These are phyloP conservation scores for Alternaria triticimaculans DNA, from an alignment of 2,329 filamentous ascomycete species.

Conservation along the genomic window DNA sequence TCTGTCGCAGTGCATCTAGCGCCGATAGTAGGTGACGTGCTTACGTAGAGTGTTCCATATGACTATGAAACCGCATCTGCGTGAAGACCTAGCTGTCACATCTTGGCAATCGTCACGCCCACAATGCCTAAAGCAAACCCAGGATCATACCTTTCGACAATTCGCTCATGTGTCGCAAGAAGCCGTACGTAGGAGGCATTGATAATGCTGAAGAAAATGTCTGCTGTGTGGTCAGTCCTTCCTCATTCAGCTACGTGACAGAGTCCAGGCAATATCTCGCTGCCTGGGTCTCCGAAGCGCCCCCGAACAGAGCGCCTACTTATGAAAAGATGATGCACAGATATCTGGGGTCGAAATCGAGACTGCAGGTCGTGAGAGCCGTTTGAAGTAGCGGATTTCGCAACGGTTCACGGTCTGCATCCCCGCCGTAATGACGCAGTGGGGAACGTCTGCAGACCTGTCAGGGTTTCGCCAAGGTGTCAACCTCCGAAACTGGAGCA, in stretches of 20 bases:
- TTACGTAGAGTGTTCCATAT: conserved; percentile 17
- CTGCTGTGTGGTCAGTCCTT: not conserved
- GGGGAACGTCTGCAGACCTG: not conserved
- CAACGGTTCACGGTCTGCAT: not conserved
- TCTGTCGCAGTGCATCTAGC: conserved; percentile 28
- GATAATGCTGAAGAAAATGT: not conserved
- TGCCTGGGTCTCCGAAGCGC: not conserved
- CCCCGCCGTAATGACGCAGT: not conserved
- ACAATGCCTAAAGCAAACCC: conserved; percentile 16
- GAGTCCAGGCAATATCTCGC: not conserved
- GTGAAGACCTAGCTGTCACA: conserved; percentile 25
- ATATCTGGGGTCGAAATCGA: not conserved
- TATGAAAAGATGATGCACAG: not conserved
- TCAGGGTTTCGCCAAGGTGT: conserved; percentile 4
- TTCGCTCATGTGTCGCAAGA: not conserved
- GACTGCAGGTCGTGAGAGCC: not conserved
- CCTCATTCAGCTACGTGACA: not conserved
- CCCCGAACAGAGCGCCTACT: not conserved
- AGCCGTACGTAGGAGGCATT: not conserved
- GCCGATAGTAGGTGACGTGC: conserved; percentile 22
- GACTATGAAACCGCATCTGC: conserved; percentile 41
- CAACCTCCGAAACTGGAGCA: not conserved
- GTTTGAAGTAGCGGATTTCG: not conserved
- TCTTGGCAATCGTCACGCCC: conserved; percentile 28
- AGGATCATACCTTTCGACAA: not conserved